phyloP scores from a whole-genome alignment of 352 stramenopile genomes.

The Phytophthora tubulina region DNA sequence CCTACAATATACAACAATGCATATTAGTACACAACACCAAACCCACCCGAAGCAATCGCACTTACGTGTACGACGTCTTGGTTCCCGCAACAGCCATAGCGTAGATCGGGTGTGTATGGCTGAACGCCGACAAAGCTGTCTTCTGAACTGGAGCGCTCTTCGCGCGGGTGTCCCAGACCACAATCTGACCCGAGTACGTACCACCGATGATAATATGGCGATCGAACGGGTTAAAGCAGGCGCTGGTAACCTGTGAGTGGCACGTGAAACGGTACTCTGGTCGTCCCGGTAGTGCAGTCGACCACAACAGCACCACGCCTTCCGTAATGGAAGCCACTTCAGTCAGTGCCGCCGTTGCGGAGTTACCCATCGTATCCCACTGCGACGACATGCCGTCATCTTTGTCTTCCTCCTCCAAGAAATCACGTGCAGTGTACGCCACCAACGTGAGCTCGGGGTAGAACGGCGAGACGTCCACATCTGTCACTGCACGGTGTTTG shows the following conservation, averaged over 20 bases:
- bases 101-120: constrained; percentile 91
- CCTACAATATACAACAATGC: constrained; percentile 40
- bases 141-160: constrained; percentile 87
- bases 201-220: constrained; percentile 87
- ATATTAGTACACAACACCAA: constrained; percentile 11
- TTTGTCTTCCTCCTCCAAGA: constrained; percentile 77
- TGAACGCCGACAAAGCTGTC: constrained; percentile 80
- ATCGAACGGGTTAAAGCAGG: constrained; percentile 90
- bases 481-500: constrained; percentile 81
- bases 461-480: constrained; percentile 86
- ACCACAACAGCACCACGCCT: constrained; percentile 88
- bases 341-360: constrained; percentile 52
- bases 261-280: constrained; percentile 91
- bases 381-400: constrained; percentile 59
- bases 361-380: constrained; percentile 80
- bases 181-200: constrained; percentile 89
- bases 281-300: constrained; percentile 78
- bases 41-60: constrained; percentile 3
- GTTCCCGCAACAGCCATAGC: constrained; percentile 84
- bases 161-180: constrained; percentile 88
- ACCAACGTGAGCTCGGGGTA: constrained; percentile 84
- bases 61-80: constrained; percentile 86
- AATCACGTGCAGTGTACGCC: constrained; percentile 73
- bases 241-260: constrained; percentile 86
- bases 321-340: constrained; percentile 77